Base-by-base conservation (phyloP, 129 eudicot genomes). In the Flaveria trinervia region DNA sequence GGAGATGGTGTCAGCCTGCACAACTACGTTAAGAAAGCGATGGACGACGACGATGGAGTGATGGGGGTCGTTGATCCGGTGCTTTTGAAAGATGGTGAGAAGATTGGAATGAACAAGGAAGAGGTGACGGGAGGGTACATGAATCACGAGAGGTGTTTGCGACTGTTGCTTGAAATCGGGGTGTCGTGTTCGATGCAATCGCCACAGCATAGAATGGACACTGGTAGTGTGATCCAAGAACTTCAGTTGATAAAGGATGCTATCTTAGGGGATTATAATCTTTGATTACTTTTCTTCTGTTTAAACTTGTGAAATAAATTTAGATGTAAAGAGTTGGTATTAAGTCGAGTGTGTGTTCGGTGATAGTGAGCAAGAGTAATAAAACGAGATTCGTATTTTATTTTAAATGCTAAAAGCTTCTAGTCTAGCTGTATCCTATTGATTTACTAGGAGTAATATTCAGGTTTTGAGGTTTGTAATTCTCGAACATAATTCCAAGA, bases 101-200 rank as follows among this genome's bases (percentile, higher is more conserved):
- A 54, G 75, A 12, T 46, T n/a, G 12, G 20, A 7, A 23, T 12
- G 18, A 54, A 44, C 39, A 48, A 65, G 55, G 74, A 64, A 49
- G 60, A 51, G 30, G 20, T 28, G 17, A 41, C 26, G 39, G 65
- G 6, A 59, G 65, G 7, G 50, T 73, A 67, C 28, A 61, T 16
- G 22, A 72, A 72, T 23, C 62, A 33, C 2, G 61, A 71, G 3
- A 71, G 73, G 23, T 84, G 83, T 51, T 33, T 82, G 67, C 67
- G 20, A 23, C 43, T 75, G 60, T 25, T 82, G 59, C 48, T 84
- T 10, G 71, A 75, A 16, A 76, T 82, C 54, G 92, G 92, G 49
- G 83, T 84, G 25, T 65, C 84, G 15, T 87, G 88, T 56, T 84
- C 92, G 18, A 54, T 64, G 81, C 85, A 87, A 65, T 76, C 80